Base-by-base conservation (phyloP, 371 early-diverging fungal species). In the Lichtheimia corymbifera region DNA sequence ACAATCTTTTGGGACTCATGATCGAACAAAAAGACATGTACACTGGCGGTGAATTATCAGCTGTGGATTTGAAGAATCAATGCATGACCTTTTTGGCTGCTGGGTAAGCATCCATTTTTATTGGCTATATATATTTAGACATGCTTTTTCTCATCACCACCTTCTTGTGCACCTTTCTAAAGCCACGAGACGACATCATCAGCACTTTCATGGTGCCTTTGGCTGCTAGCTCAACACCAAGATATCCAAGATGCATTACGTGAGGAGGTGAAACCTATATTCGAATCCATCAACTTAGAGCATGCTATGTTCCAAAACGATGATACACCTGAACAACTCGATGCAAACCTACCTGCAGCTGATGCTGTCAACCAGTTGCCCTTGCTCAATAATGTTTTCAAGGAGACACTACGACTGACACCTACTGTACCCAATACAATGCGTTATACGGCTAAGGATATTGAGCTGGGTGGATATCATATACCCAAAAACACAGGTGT, bases 171-270 rank as follows among this genome's bases (percentile, higher is more conserved):
- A 1, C n/a, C 18, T 44, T 12, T 56, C n/a, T 22, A n/a, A 30
- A 74, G 79, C 9, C 80, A 80, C 59, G 84, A 85, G 66, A 83
- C 85, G 1, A 83, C 85, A 0, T 76, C 80, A 41, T 80, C 78
- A 0, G 65, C 79, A 4, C 61, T 83, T 28, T 82, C 82, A 4
- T 85, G 85, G 83, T 72, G 76, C n/a, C 74, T 85, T 51, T 82
- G 81, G 72, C 67, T 82, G 25, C 64, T 85, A 1, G 82, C 83
- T 11, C 56, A 68, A 13, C 52, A 82, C 41, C 83, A 76, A 27
- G 55, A 69, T 22, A 51, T 79, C n/a, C 85, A 85, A 43, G 52
- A 63, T 14, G 71, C 71, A 11, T 63, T 85, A 5, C 65, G 83
- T 40, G 74, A 70, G 17, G 83, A 85, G 53, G 67, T 80, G 17